These are phyloP conservation scores for Trichoderma asperellum DNA, from an alignment of 2,329 filamentous ascomycete genomes.

Conservation along the genomic window DNA sequence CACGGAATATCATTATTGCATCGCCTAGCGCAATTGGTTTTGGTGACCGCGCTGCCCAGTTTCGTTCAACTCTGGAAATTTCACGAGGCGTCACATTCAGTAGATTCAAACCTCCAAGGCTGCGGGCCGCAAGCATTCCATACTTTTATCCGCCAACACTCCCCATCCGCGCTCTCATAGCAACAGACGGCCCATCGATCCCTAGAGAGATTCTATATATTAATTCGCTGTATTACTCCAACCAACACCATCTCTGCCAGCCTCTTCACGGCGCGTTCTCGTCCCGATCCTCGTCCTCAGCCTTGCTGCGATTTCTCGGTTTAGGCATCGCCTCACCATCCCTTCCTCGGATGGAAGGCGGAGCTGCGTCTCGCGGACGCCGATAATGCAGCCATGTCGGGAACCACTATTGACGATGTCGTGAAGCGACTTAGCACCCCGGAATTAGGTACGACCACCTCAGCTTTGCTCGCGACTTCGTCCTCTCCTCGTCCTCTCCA, in stretches of 20 bases:
- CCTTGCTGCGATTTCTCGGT: constrained; percentile 26
- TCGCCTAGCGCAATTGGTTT: constrained; percentile 48
- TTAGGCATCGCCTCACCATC: constrained; percentile 32
- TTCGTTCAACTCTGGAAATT: constrained; percentile 45
- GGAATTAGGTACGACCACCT: constrained; percentile 55
- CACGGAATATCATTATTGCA: constrained; percentile 44
- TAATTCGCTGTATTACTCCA: not conserved
- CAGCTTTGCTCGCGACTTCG: not conserved
- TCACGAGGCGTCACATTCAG: constrained; percentile 38
- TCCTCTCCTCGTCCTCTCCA: constrained; percentile 27
- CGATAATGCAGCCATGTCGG: constrained; percentile 63
- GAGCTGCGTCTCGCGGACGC: constrained; percentile 43
- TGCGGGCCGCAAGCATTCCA: constrained; percentile 21
- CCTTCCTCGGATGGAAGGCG: constrained; percentile 43
- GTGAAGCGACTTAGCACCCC: constrained; percentile 61
- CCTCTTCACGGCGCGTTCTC: constrained; percentile 31
- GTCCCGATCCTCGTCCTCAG: constrained; percentile 29
- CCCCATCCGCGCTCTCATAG: constrained; percentile 10
- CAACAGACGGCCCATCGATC: not conserved
- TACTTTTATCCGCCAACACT: constrained; percentile 25
- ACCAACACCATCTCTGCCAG: not conserved
- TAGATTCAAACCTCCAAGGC: constrained; percentile 27
- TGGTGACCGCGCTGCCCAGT: constrained; percentile 47
- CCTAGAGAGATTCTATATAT: not conserved
- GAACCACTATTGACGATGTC: constrained; percentile 64